These are phyloP conservation scores for Cephalotrichum gorgonifer DNA, from an alignment of 2,329 filamentous ascomycete species.

Conservation along the genomic window DNA sequence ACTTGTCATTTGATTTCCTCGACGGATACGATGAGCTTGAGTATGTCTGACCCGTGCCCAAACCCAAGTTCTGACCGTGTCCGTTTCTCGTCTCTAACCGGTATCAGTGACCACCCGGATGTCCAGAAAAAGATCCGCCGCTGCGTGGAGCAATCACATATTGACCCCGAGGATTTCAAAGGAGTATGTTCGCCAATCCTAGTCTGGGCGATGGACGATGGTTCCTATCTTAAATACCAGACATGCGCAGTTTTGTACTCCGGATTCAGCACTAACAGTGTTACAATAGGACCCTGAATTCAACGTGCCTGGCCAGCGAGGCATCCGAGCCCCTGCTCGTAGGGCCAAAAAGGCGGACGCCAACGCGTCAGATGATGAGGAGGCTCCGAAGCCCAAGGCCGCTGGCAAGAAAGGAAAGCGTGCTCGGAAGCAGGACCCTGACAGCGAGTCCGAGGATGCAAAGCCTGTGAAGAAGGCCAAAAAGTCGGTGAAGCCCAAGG, in stretches of 20 bases:
- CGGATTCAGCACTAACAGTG: background rate
- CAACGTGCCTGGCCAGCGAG: conserved; percentile 58
- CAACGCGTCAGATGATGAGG: conserved; percentile 12
- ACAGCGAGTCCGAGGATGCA: conserved; percentile 21
- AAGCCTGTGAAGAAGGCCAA: conserved; percentile 16
- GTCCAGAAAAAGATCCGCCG: conserved; percentile 62
- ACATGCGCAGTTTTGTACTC: background rate
- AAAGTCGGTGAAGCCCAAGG: conserved; percentile 11
- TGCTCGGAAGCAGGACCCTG: too few relatives aligned
- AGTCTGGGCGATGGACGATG: too few relatives aligned
- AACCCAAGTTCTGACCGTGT: background rate
- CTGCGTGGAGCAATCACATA: conserved; percentile 66
- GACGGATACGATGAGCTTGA: conserved; percentile 72
- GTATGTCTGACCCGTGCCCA: conserved; percentile 18
- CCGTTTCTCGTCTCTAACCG: background rate
- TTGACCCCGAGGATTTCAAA: conserved; percentile 79
- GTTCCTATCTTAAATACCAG: conserved; percentile 6
- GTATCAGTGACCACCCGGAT: conserved; percentile 38
- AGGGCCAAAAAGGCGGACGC: conserved; percentile 14
- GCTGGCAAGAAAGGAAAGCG: conserved; percentile 21
- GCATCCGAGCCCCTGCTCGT: conserved; percentile 40
- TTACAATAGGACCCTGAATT: conserved; percentile 56
- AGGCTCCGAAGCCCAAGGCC: conserved; percentile 20
- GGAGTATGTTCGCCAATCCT: conserved; percentile 49
- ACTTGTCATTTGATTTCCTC: conserved; percentile 53